phyloP scores from a whole-genome alignment of 176 grass and related monocot species.

The Pontederia crassipes region DNA sequence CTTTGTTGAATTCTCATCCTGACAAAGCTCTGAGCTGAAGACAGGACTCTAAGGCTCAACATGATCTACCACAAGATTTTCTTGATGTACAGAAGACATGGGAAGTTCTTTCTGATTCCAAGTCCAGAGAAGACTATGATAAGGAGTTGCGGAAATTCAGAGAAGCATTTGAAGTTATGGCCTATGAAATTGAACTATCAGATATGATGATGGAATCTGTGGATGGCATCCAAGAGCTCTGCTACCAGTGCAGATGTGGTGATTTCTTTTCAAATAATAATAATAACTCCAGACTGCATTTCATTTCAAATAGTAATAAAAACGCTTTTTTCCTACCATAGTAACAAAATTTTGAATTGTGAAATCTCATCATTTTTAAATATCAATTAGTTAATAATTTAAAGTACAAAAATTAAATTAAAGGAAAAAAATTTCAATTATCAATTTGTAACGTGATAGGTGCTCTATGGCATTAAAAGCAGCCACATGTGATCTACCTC shows the following conservation, averaged over 20 bases:
- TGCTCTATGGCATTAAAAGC: too few species aligned
- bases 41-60: not conserved
- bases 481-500: too few species aligned
- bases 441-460: too few species aligned
- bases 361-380: too few species aligned
- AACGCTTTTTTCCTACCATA: too few species aligned
- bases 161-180: constrained; percentile 38
- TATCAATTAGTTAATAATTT: too few species aligned
- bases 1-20: constrained; percentile 39
- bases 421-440: too few species aligned
- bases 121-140: constrained; percentile 46
- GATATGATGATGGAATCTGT: constrained; percentile 51
- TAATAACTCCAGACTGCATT: too few species aligned
- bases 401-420: too few species aligned
- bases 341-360: too few species aligned
- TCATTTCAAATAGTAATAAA: too few species aligned
- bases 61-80: constrained; percentile 30
- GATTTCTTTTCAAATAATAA: constrained; percentile 61
- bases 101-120: constrained; percentile 46
- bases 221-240: constrained; percentile 30
- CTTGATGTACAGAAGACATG: constrained; percentile 59
- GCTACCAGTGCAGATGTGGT: constrained; percentile 61
- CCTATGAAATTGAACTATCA: constrained; percentile 48
- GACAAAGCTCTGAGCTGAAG: constrained; percentile 37
- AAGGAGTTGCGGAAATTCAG: constrained; percentile 45